phyloP scores from a whole-genome alignment of 2,329 filamentous ascomycete species.

The Pochonia chlamydosporia region DNA sequence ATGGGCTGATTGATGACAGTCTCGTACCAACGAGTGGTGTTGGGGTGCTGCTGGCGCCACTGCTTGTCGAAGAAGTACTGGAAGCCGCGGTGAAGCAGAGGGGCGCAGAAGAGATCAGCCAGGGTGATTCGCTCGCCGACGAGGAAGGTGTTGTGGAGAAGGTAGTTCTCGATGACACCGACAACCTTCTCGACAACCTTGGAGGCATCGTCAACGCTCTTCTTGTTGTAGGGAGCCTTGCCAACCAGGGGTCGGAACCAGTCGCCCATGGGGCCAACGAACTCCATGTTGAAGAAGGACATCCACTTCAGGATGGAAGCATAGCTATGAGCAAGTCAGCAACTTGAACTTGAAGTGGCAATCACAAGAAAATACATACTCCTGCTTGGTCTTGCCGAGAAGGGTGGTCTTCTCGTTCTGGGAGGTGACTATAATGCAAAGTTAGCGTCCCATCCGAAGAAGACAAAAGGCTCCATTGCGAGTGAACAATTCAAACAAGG shows the following conservation, averaged over 20 bases:
- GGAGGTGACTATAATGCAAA: constrained; percentile 68
- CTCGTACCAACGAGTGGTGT: constrained; percentile 88
- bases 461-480: not conserved
- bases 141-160: constrained; percentile 90
- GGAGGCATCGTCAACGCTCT: constrained; percentile 75
- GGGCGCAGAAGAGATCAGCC: constrained; percentile 81
- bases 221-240: constrained; percentile 91
- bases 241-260: constrained; percentile 89
- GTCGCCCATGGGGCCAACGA: constrained; percentile 64
- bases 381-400: constrained; percentile 99
- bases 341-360: not conserved
- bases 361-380: constrained; percentile 49
- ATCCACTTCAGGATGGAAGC: constrained; percentile 97
- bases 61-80: constrained; percentile 90
- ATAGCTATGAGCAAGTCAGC: constrained; percentile 48
- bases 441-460: constrained; percentile 23
- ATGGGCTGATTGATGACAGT: constrained; percentile 90
- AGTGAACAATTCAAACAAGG: constrained; percentile 16
- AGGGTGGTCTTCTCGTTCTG: constrained; percentile 99
- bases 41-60: constrained; percentile 79
- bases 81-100: constrained; percentile 81
- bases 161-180: constrained; percentile 75
- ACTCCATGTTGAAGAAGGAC: constrained; percentile 90
- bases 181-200: constrained; percentile 65
- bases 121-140: constrained; percentile 97